Evolutionary conservation across 768 basidiomycete species (phyloP).

Genomic region (Lyophyllum decastes): DNA sequence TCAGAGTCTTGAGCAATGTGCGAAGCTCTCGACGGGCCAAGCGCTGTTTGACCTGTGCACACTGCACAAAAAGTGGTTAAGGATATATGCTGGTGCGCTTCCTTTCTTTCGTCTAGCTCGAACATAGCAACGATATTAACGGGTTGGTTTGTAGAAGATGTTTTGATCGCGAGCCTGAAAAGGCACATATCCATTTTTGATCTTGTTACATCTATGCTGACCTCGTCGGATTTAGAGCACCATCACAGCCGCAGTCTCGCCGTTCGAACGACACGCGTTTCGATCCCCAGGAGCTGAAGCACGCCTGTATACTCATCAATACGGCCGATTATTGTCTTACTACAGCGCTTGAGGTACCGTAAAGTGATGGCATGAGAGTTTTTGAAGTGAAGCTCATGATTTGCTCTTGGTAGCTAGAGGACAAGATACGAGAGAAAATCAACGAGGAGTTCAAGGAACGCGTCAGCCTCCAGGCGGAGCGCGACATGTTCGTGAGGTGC

Average conservation of each 20-base stretch:
- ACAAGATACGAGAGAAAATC: slow-evolving; percentile 85
- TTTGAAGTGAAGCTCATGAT: neutral
- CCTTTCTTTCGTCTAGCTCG: neutral
- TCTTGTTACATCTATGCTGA: slow-evolving; percentile 10
- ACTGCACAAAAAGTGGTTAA: slow-evolving; percentile 92
- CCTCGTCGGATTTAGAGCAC: slow-evolving; percentile 28
- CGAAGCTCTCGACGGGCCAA: slow-evolving; percentile 83
- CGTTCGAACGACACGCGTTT: slow-evolving; percentile 80
- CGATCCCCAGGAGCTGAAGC: slow-evolving; percentile 74
- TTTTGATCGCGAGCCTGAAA: slow-evolving; percentile 74
- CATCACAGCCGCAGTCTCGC: slow-evolving; percentile 45
- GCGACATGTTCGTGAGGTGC: slow-evolving; percentile 88
- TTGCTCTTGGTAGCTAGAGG: slow-evolving; percentile 68
- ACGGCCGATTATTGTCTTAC: slow-evolving; percentile 97
- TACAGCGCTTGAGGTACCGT: slow-evolving; percentile 79
- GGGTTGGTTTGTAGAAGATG: slow-evolving; percentile 65
- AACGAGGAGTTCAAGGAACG: slow-evolving; percentile 75
- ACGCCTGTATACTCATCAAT: slow-evolving; percentile 89
- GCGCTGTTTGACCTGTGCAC: slow-evolving; percentile 79
- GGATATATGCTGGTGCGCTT: slow-evolving; percentile 82
- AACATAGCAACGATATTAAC: slow-evolving; percentile 1
- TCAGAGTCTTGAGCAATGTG: slow-evolving; percentile 92
- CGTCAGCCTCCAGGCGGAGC: slow-evolving; percentile 80
- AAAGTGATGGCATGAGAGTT: neutral
- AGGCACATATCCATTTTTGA: slow-evolving; percentile 40